Evolutionary conservation across 2,329 filamentous ascomycete species (phyloP), one percentile per base, ranked within the genome.

Genomic region (Dothistroma septosporum): DNA sequence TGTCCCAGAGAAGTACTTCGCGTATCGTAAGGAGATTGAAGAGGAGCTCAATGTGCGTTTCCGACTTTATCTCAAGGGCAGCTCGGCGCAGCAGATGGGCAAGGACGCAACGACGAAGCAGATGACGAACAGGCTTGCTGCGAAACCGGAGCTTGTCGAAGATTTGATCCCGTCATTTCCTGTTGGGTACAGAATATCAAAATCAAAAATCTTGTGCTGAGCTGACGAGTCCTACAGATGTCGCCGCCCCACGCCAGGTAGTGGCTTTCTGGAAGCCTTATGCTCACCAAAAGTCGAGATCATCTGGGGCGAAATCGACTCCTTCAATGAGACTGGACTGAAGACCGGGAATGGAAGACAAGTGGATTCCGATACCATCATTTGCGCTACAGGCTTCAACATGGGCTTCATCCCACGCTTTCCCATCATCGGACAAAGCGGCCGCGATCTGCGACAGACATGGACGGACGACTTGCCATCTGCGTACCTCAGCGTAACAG

Each of bases 21-120:
- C 77, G 60, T 80, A 80, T 62, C 74, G 77, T 60, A 79, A 78
- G 65, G 71, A 76, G 54, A 76, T 80, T 56, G 78, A 81, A 61
- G 75, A 75, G 59, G 77, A 80, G 62, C 73, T 84, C 16, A 83
- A 82, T 62, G 76, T 77, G 50, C 75, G 79, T 10, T 83, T 83
- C 73, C 79, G 78, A 44, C 78, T 83, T 69, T 81, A 82, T 65
- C 70, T 80, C 61, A 81, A 79, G 63, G 77, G 76, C 11, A 76
- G 74, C 4, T 58, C 73, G 48, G 78, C 79, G 69, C 77, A 78
- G 2, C 69, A 71, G 55, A 69, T 73, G 46, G 46, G 16, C 16
- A n/a, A 21, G 46, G 46, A 49, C 11, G 14, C 70, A 55, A 64
- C 70, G 16, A 67, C 69, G 50, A 60, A 66, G 8, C 72, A 76